These are phyloP conservation scores for Oryza coarctata DNA, from an alignment of 176 grass and related monocot genomes.

Conservation along the genomic window DNA sequence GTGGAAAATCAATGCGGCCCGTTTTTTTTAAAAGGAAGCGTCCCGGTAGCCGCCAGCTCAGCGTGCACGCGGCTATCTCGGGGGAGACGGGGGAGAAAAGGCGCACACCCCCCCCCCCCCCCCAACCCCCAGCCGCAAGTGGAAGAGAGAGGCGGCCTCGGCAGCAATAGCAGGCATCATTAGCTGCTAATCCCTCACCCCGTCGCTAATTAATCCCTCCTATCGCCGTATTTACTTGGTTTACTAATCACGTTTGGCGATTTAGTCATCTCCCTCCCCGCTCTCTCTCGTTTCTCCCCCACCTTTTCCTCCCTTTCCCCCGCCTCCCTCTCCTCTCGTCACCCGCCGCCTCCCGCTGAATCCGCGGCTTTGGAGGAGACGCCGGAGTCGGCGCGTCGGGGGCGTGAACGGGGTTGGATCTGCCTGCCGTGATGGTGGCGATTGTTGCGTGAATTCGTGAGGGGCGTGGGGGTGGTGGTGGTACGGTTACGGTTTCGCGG, in stretches of 20 bases:
- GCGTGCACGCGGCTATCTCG: conserved; percentile 50
- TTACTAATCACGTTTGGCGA: conserved; percentile 58
- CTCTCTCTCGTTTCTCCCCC: not conserved
- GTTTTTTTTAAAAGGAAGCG: conserved; percentile 37
- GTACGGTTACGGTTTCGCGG: not conserved
- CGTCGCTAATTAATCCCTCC: not conserved
- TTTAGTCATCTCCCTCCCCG: conserved; percentile 31
- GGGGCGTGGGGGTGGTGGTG: not conserved
- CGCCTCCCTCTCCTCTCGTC: conserved; percentile 13
- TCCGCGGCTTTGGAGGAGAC: conserved; percentile 9
- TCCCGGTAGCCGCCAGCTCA: conserved; percentile 55
- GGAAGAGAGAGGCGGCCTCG: not conserved
- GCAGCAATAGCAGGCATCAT: conserved; percentile 30
- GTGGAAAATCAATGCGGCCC: conserved; percentile 35
- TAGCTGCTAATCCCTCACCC: conserved; percentile 41
- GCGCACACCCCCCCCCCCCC: not conserved
- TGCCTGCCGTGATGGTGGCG: conserved; percentile 34
- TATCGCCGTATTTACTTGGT: conserved; percentile 50
- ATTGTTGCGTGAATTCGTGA: conserved; percentile 2
- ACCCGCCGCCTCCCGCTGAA: conserved; percentile 4
- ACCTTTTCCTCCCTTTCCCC: conserved; percentile 13
- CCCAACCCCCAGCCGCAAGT: not conserved
- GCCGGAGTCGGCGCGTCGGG: not conserved
- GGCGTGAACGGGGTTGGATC: conserved; percentile 35
- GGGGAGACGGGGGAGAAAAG: not conserved